Conservation (phyloP, 1,139 yeast genomes). For the Eremothecium gossypii region DNA sequence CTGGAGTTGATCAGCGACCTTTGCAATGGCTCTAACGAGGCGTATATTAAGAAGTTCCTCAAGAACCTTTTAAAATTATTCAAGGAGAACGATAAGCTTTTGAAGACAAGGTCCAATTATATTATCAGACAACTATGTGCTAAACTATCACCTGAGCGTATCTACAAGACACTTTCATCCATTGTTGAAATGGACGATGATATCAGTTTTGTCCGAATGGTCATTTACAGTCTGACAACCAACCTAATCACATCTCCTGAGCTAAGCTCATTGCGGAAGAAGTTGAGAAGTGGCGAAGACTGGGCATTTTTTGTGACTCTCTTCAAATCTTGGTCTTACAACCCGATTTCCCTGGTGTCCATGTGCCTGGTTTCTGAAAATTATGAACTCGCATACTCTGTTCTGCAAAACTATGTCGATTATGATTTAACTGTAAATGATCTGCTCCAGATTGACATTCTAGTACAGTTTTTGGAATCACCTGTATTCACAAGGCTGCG, state of each 20-base stretch:
- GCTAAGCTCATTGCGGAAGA: slow-evolving; percentile 56
- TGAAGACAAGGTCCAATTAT: slow-evolving; percentile 71
- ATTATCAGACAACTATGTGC: slow-evolving; percentile 79
- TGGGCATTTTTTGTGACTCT: slow-evolving; percentile 65
- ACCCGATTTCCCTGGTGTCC: slow-evolving; percentile 81
- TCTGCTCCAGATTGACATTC: slow-evolving; percentile 67
- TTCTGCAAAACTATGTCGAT: slow-evolving; percentile 66
- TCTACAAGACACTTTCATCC: slow-evolving; percentile 71
- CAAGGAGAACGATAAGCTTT: slow-evolving; percentile 51
- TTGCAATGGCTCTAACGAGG: slow-evolving; percentile 68
- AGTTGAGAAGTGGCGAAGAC: slow-evolving; percentile 56
- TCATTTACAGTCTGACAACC: slow-evolving; percentile 81
- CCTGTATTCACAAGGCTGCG: slow-evolving; percentile 87
- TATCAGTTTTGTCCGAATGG: slow-evolving; percentile 63
- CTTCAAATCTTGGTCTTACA: slow-evolving; percentile 88
- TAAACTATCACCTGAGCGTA: slow-evolving; percentile 71
- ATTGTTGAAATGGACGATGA: slow-evolving; percentile 59
- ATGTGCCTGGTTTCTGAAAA: slow-evolving; percentile 81
- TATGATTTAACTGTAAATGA: slow-evolving; percentile 59
- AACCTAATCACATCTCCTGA: slow-evolving; percentile 87
- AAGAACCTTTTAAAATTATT: slow-evolving; percentile 61
- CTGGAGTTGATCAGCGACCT: slow-evolving; percentile 71
- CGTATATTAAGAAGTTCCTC: slow-evolving; percentile 69
- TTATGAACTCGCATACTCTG: slow-evolving; percentile 77
- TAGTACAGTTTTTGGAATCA: slow-evolving; percentile 73